Evolutionary conservation across 2,329 filamentous ascomycete genomes (phyloP).

Genomic region (Blastomyces emzantsi): DNA sequence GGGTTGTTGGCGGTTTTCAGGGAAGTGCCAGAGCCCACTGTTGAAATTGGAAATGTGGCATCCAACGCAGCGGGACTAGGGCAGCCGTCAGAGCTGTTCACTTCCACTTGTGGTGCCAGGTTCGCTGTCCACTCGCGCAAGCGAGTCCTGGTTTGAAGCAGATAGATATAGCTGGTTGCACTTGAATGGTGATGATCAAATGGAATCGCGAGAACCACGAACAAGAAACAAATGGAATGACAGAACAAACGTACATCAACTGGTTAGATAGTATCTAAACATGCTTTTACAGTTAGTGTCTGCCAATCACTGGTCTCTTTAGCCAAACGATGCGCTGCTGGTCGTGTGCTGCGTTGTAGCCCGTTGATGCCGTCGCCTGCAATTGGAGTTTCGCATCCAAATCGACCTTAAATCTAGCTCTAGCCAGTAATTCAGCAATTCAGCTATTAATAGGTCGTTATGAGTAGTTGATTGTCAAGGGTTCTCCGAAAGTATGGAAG

Average conservation of each 20-base stretch:
- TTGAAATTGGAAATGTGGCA: constrained; percentile 18
- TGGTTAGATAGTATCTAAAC: not conserved
- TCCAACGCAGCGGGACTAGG: constrained; percentile 34
- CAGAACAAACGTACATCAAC: not conserved
- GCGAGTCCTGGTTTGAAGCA: constrained; percentile 13
- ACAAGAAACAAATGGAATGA: not conserved
- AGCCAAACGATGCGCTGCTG: not conserved
- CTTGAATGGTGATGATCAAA: not conserved
- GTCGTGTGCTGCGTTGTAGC: not conserved
- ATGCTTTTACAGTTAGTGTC: not conserved
- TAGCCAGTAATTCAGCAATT: not conserved
- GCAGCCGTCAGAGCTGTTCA: constrained; percentile 37
- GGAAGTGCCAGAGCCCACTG: constrained; percentile 2
- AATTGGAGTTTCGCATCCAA: not conserved
- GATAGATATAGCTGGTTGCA: not conserved
- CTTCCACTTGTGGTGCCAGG: constrained; percentile 33
- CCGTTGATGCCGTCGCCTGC: not conserved
- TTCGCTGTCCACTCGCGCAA: constrained; percentile 26
- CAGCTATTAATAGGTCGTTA: not conserved
- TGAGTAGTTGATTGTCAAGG: not conserved
- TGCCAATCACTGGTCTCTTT: not conserved
- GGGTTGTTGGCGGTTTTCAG: not conserved
- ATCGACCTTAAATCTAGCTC: not conserved
- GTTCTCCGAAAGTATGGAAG: not conserved
- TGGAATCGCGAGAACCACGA: constrained; percentile 2